These are phyloP conservation scores for Leishmania braziliensis DNA, from an alignment of 208 protist genomes.

Conservation along the genomic window DNA sequence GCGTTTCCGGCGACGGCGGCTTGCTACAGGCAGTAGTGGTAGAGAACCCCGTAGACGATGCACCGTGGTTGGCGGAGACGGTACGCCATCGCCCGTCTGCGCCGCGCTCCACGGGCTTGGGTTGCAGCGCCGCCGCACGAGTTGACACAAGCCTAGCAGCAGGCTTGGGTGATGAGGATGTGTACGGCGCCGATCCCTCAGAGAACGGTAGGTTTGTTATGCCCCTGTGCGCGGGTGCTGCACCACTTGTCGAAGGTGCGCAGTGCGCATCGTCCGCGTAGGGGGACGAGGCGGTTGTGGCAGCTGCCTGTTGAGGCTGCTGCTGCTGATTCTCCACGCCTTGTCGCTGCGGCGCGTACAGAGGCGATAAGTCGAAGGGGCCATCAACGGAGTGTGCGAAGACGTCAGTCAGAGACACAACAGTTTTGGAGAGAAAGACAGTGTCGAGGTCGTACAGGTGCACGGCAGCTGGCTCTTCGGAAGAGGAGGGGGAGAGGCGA, in stretches of 20 bases:
- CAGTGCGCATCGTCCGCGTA: background rate
- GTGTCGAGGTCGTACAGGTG: conserved; percentile 35
- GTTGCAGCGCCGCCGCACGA: background rate
- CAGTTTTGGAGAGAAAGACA: conserved; percentile 41
- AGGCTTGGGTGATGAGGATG: conserved; percentile 6
- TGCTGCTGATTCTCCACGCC: background rate
- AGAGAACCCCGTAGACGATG: background rate
- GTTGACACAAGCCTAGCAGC: background rate
- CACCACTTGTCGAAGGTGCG: background rate
- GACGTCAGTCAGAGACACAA: conserved; percentile 31
- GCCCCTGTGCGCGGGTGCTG: background rate
- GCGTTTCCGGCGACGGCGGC: background rate
- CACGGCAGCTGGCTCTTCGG: conserved; percentile 19
- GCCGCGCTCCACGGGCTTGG: background rate
- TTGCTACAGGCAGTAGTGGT: background rate
- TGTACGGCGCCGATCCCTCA: conserved; percentile 16
- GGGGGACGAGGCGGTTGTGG: background rate
- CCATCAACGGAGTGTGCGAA: conserved; percentile 17
- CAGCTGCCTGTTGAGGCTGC: background rate
- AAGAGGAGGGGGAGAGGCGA: background rate
- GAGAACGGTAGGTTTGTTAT: conserved; percentile 12
- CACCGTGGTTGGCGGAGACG: background rate
- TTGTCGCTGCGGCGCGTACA: background rate
- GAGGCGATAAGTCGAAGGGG: conserved; percentile 20
- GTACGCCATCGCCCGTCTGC: conserved; percentile 8